Evolutionary conservation across 1,284 basidiomycete species (phyloP).

Genomic region (Heimioporus retisporus): DNA sequence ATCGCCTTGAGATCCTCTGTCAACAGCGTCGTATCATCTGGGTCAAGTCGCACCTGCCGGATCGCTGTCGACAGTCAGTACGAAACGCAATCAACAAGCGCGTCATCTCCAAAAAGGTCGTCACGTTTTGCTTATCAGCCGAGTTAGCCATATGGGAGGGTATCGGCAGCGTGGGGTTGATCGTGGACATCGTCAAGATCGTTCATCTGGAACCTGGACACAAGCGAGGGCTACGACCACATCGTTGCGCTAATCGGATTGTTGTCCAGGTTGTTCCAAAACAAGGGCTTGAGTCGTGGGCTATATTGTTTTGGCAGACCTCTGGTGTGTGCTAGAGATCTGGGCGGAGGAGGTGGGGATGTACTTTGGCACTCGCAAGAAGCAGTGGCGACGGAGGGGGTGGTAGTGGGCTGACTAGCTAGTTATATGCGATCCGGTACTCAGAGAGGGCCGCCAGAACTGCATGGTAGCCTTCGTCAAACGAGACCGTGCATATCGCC

Average conservation of each 20-base stretch:
- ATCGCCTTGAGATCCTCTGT: constrained; percentile 82
- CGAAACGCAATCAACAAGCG: constrained; percentile 41
- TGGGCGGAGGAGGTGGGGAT: constrained; percentile 35
- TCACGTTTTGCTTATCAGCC: constrained; percentile 67
- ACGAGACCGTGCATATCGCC: constrained; percentile 83
- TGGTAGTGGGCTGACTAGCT: constrained; percentile 71
- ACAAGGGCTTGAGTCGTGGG: constrained; percentile 84
- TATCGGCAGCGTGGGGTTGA: constrained; percentile 61
- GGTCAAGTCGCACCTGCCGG: constrained; percentile 70
- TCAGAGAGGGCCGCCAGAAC: constrained; percentile 87
- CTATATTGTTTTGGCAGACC: constrained; percentile 44
- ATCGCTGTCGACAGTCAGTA: constrained; percentile 61
- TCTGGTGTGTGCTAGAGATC: constrained; percentile 45
- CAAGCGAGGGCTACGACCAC: constrained; percentile 71
- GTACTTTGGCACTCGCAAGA: constrained; percentile 42
- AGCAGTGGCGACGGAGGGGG: constrained; percentile 43
- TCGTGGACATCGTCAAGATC: constrained; percentile 83
- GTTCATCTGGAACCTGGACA: constrained; percentile 64
- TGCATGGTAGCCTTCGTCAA: constrained; percentile 76
- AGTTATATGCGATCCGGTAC: constrained; percentile 76
- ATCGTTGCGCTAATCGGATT: constrained; percentile 62
- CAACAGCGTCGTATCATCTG: constrained; percentile 77
- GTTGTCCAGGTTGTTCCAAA: constrained; percentile 85
- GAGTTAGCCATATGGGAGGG: constrained; percentile 55
- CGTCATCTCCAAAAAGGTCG: constrained; percentile 82